phyloP scores from a whole-genome alignment of 208 protist species.

The Lotmaria passim region DNA sequence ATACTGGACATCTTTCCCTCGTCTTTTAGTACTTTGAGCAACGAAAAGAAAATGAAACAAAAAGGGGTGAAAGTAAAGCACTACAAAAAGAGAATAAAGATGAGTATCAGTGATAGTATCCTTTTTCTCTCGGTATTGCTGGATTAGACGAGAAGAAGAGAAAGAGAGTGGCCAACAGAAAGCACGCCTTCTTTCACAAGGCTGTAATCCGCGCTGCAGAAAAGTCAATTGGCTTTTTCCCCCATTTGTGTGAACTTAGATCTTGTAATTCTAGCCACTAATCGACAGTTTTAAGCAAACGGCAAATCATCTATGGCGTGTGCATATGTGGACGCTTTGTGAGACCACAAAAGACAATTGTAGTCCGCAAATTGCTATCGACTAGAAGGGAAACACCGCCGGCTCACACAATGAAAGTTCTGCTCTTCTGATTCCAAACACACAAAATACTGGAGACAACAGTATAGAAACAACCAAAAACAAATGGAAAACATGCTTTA shows the following conservation, averaged over 20 bases:
- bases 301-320: no score
- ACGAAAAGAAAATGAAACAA: conserved; percentile 20
- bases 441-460: neutral
- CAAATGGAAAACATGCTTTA: conserved; percentile 16
- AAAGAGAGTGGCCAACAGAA: neutral
- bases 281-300: no score
- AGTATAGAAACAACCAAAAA: conserved; percentile 3
- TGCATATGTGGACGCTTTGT: no score
- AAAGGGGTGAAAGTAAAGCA: conserved; percentile 9
- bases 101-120: conserved; percentile 4
- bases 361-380: neutral
- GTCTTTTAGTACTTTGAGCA: neutral
- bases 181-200: no score
- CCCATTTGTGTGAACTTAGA: no score
- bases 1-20: conserved; percentile 7
- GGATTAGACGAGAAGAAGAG: neutral
- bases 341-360: no score
- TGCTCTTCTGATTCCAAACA: neutral
- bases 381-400: no score
- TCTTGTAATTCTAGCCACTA: no score
- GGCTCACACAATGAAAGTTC: no score
- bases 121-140: neutral
- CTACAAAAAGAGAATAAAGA: neutral
- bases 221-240: no score
- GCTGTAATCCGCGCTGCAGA: neutral